phyloP scores from a whole-genome alignment of 164 flowering plant species.

The Santalum album region DNA sequence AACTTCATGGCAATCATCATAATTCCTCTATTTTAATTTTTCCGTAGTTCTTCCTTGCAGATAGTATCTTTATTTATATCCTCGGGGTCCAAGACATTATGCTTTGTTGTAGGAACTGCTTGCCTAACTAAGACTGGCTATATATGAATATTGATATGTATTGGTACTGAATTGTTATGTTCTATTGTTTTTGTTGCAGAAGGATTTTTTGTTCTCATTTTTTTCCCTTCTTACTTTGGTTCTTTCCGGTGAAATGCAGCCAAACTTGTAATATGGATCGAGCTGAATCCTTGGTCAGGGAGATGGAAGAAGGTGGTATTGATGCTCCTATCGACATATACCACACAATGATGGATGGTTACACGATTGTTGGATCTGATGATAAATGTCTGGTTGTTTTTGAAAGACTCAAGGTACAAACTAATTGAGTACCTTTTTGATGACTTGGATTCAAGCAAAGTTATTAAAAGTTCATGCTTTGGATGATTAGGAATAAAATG shows the following conservation, averaged over 20 bases:
- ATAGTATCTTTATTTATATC: too few relatives aligned
- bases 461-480: background rate
- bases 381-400: conserved; percentile 78
- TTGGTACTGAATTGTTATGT: too few relatives aligned
- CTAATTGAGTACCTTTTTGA: background rate
- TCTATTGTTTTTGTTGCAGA: too few relatives aligned
- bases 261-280: conserved; percentile 68
- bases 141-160: too few relatives aligned
- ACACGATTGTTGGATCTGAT: conserved; percentile 71
- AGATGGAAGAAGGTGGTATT: conserved; percentile 96
- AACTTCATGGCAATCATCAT: too few relatives aligned
- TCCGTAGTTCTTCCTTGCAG: too few relatives aligned
- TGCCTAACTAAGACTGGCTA: too few relatives aligned
- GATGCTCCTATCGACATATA: conserved; percentile 86
- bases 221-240: background rate
- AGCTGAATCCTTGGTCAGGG: conserved; percentile 85
- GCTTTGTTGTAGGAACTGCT: too few relatives aligned
- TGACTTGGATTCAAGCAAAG: background rate
- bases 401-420: conserved; percentile 74
- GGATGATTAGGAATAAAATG: too few relatives aligned
- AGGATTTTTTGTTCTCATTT: too few relatives aligned
- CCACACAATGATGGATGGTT: conserved; percentile 99
- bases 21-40: too few relatives aligned
- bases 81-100: too few relatives aligned
- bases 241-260: conserved; percentile 28